Conservation (phyloP, 2,329 filamentous ascomycete species). For the Paecilomyces dactylethromorphus region DNA sequence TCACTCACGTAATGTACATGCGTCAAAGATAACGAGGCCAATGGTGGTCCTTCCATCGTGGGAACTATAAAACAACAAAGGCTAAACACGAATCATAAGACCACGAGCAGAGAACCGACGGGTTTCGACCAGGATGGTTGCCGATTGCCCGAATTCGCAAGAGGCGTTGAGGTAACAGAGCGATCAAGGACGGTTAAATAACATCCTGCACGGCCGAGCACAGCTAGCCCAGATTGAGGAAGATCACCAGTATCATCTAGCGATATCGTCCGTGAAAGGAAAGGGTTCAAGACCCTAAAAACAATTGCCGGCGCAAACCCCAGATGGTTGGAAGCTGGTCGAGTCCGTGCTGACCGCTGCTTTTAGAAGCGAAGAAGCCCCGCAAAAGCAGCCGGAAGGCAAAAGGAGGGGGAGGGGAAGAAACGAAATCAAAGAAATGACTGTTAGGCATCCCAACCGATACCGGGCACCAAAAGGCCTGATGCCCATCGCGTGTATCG, state of each 20-base stretch:
- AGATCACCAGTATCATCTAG: not conserved
- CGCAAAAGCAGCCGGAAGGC: not conserved
- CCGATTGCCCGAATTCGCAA: not conserved
- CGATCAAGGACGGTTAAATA: not conserved
- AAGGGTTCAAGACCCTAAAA: not conserved
- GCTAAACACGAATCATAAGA: not conserved
- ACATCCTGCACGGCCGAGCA: not conserved
- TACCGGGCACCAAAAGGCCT: not conserved
- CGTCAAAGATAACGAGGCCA: constrained; percentile 87
- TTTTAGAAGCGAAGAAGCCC: not conserved
- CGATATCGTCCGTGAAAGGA: not conserved
- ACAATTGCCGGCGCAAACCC: not conserved
- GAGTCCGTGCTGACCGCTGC: not conserved
- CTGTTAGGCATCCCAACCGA: not conserved
- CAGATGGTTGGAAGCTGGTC: not conserved
- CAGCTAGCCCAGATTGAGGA: not conserved
- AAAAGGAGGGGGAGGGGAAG: not conserved
- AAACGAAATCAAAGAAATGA: not conserved
- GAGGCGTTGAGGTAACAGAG: not conserved
- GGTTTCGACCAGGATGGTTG: not conserved
- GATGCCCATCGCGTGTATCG: constrained; percentile 4
- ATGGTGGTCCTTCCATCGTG: constrained; percentile 38
- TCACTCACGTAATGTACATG: constrained; percentile 85
- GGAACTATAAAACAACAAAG: not conserved
- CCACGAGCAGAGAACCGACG: not conserved